Base-by-base conservation (phyloP, 2,329 filamentous ascomycete species). In the Arthrobotrys pseudoclavata region DNA sequence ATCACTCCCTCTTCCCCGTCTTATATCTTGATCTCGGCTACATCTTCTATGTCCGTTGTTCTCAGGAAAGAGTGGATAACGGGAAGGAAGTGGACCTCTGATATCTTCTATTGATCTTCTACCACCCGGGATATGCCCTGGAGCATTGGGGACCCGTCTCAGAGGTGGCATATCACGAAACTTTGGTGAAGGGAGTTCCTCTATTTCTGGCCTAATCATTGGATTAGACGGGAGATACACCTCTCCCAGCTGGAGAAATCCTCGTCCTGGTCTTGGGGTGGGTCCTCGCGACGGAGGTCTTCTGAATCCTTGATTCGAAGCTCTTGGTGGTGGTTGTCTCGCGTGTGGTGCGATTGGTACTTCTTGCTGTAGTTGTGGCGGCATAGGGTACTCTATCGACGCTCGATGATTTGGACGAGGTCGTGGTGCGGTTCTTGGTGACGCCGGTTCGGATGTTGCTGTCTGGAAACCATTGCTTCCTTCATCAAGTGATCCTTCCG, bases 301-400 rank as follows among this genome's bases (percentile, higher is more conserved):
- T 40, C 15, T 9, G 37, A 29, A 15, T 7, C 37, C 37, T 18
- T 45, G 52, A 10, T 7, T 20, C 5, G 31, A 7, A n/a, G 18
- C 29, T 10, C 18, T 48, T 53, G 24, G 29, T 37, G 29, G n/a
- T 6, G 31, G 31, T 34, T 34, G 31, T 50, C 22, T 40, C 15
- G 47, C 0, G 48, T 31, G 26, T 15, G n/a, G 45, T 26, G 29
- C 50, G 26, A 57, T 42, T 31, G 52, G 20, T 26, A 24, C 24
- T 9, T 22, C 60, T 24, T 37, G 31, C 29, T 20, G 29, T 20
- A 29, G 31, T 24, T 20, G 18, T 20, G 45, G 31, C 7, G 47
- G 29, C 18, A 18, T 53, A 5, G 62, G 62, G 22, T 66, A 53
- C 13, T 74, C 69, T 29, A 74, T 68, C 6, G 69, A 74, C 12